Evolutionary conservation across 2,329 filamentous ascomycete species (phyloP), one percentile per base, ranked within the genome.

Genomic region (Sarocladium kiliense): DNA sequence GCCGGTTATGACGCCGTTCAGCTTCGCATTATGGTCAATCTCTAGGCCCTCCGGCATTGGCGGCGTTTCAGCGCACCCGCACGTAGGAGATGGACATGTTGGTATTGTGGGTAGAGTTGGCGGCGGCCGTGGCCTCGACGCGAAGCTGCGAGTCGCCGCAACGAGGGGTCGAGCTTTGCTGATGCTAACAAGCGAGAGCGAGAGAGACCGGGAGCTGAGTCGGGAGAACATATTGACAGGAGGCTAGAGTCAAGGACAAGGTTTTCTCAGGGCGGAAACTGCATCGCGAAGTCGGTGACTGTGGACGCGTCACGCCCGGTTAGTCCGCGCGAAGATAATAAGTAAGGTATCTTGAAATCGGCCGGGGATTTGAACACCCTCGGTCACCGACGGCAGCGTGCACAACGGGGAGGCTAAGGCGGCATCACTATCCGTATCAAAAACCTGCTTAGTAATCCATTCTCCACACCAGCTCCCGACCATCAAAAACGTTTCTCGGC

Each of bases 1-100:
- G 1, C 79, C 76, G 2, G 87, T 78, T 72, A 96, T 92, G 5
- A 88, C 87, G 12, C 89, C 89, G 65, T 88, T 86, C 42, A 97
- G 74, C 18, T 80, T 77, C 37, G 81, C 81, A 58, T 82, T 78
- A 62, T 80, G 78, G 66, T 97, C 91, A 54, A 97, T 92, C 21
- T 86, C 82, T 16, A 95, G 77, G 3, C 82, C 85, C 7, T 78
- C 72, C 1, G 87, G 86, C 73, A 87, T 78, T 12, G 71, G 61
- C 0, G 88, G 85, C 55, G 78, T 86, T 1, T 81, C 72, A n/a
- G 85, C 81, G 70, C 91, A 96, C 12, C 78, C 69, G 71, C 91
- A 96, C 60, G 84, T 89, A 60, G 91, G 84, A 34, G 84, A 77
- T 2, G 92, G 91, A 65, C 91, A 96, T 54, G 74, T 72, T 55